These are phyloP conservation scores for Triglochin maritima DNA, from an alignment of 106 monocot genomes.

Conservation along the genomic window DNA sequence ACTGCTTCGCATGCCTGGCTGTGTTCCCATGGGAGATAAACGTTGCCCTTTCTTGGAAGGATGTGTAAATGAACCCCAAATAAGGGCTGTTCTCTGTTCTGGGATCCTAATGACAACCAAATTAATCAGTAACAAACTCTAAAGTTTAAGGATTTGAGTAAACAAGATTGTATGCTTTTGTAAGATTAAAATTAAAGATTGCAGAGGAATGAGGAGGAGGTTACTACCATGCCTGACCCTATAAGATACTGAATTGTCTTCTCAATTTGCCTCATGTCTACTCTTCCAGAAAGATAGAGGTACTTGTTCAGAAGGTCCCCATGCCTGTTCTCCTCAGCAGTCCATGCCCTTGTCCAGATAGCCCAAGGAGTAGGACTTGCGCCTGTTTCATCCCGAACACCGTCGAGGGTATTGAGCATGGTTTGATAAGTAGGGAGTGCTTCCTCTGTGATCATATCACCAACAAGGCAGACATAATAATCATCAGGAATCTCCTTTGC, in stretches of 20 bases:
- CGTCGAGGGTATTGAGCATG: conserved; percentile 25
- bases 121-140: neutral
- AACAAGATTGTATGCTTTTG: too few species aligned
- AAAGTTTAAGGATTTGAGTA: too few species aligned
- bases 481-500: conserved; percentile 22
- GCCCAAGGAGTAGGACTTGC: conserved; percentile 23
- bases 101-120: conserved; percentile 7
- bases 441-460: conserved; percentile 24
- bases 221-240: conserved; percentile 17
- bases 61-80: conserved; percentile 24
- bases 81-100: conserved; percentile 18
- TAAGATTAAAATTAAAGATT: neutral
- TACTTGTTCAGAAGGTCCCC: conserved; percentile 28
- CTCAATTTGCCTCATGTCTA: conserved; percentile 22
- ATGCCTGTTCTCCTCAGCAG: conserved; percentile 24
- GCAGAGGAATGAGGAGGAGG: neutral
- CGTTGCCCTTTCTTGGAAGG: conserved; percentile 24
- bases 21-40: conserved; percentile 29
- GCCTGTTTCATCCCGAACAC: conserved; percentile 25
- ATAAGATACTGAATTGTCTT: conserved; percentile 23
- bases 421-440: conserved; percentile 23
- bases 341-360: conserved; percentile 26
- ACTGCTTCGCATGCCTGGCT: conserved; percentile 13
- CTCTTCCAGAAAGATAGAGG: conserved; percentile 20
- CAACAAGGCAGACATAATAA: conserved; percentile 10